A percentile compares a stretch with the other conserved stretches of the same genome.
Evolutionary conservation across 1,139 yeast species (phyloP).

Genomic region (Hansenula lynferdii): DNA sequence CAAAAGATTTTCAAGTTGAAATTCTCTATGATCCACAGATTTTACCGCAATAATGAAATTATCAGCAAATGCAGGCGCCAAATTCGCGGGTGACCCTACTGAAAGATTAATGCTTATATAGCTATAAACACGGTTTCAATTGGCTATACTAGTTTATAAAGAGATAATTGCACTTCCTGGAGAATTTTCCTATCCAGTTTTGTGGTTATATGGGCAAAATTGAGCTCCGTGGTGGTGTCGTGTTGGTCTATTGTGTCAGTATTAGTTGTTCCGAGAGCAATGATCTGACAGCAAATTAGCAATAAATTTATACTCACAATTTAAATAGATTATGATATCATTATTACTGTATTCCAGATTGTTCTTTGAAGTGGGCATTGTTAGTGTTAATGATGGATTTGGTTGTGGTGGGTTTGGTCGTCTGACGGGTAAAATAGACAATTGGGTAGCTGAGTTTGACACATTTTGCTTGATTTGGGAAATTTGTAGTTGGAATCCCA

Average conservation of each 20-base stretch:
- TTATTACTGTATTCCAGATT: no score
- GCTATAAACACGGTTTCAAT: no score
- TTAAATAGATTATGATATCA: constrained; percentile 1
- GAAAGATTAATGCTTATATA: no score
- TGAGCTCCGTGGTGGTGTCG: not conserved
- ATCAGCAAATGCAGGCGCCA: not conserved
- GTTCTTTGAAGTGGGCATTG: no score
- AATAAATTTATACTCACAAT: not conserved
- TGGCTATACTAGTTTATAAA: not conserved
- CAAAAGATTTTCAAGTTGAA: constrained; percentile 2
- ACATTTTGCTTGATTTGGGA: not conserved
- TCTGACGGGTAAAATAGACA: not conserved
- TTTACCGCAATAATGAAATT: no score
- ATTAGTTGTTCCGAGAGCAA: not conserved
- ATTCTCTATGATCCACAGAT: no score
- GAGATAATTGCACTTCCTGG: not conserved
- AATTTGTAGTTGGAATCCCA: not conserved
- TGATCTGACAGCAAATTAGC: not conserved
- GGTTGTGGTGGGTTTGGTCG: no score
- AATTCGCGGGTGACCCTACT: not conserved
- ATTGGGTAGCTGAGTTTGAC: no score
- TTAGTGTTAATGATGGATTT: no score
- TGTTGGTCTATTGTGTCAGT: not conserved
- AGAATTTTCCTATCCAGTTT: not conserved
- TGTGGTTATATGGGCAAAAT: not conserved